These are phyloP conservation scores for Lichtheimia ornata DNA, from an alignment of 371 early-diverging fungal genomes.

Conservation along the genomic window DNA sequence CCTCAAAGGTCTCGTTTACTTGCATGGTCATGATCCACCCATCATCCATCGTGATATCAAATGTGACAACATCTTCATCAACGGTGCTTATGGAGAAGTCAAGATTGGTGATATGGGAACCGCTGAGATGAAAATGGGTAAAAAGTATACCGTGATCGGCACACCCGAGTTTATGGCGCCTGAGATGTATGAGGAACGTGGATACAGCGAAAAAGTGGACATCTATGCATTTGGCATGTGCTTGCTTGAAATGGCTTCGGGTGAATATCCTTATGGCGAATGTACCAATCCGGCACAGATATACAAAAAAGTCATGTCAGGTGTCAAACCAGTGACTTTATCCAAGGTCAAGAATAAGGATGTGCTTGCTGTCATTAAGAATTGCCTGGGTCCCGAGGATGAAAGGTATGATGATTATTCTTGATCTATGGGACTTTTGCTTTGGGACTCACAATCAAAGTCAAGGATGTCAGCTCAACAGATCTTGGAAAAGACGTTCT, in stretches of 20 bases:
- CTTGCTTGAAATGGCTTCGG: slow-evolving; percentile 78
- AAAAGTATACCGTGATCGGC: slow-evolving; percentile 78
- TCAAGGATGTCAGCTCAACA: slow-evolving; percentile 51
- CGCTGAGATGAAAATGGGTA: slow-evolving; percentile 73
- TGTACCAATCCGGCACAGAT: slow-evolving; percentile 78
- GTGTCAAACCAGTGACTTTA: slow-evolving; percentile 67
- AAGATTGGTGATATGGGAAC: slow-evolving; percentile 87
- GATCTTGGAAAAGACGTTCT: slow-evolving; percentile 49
- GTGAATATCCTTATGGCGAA: slow-evolving; percentile 80
- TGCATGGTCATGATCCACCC: slow-evolving; percentile 76
- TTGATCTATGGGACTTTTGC: background rate
- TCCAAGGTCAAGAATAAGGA: slow-evolving; percentile 62
- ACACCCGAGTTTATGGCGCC: slow-evolving; percentile 85
- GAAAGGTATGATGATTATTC: slow-evolving; percentile 28
- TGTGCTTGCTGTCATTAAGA: slow-evolving; percentile 65
- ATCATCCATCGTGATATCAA: slow-evolving; percentile 84
- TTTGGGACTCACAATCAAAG: background rate
- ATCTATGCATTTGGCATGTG: slow-evolving; percentile 90
- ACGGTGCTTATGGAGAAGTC: slow-evolving; percentile 77
- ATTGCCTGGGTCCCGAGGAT: slow-evolving; percentile 62
- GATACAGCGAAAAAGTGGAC: slow-evolving; percentile 78
- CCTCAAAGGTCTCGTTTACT: slow-evolving; percentile 72
- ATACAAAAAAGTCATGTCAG: slow-evolving; percentile 66
- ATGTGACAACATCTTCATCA: slow-evolving; percentile 81
- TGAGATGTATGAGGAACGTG: slow-evolving; percentile 77